Percentiles rank a stretch among this genome's conserved stretches.
Evolutionary conservation across 2,329 filamentous ascomycete genomes (phyloP).

Genomic region (Hypoxylon sp.): DNA sequence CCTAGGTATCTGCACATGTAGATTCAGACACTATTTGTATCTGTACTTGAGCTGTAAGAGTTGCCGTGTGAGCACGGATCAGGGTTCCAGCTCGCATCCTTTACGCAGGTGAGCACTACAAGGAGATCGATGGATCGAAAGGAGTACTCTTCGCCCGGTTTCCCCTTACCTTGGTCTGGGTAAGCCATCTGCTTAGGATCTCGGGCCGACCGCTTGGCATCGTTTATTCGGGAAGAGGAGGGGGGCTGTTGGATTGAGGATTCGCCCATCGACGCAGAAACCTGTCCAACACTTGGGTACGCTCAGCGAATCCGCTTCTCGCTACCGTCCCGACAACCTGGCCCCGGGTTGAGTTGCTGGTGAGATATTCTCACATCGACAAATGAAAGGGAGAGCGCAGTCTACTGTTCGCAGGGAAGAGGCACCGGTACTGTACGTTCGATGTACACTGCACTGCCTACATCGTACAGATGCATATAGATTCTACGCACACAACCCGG

Average conservation of each 20-base stretch:
- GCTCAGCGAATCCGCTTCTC: background rate
- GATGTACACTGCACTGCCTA: slow-evolving; percentile 1
- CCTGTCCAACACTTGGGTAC: too few relatives aligned
- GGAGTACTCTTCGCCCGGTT: slow-evolving; percentile 1
- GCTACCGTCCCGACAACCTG: slow-evolving; percentile 8
- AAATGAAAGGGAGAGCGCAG: slow-evolving; percentile 3
- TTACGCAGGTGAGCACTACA: background rate
- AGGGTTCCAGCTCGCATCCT: slow-evolving; percentile 6
- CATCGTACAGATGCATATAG: slow-evolving; percentile 10
- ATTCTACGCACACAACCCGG: too few relatives aligned
- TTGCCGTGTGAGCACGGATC: too few relatives aligned
- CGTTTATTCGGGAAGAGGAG: slow-evolving; percentile 8
- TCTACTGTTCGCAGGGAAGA: too few relatives aligned
- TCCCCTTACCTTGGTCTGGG: background rate
- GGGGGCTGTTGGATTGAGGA: background rate
- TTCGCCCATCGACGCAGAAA: background rate
- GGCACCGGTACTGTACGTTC: too few relatives aligned
- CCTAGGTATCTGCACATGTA: slow-evolving; percentile 7
- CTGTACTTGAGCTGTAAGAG: too few relatives aligned
- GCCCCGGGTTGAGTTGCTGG: slow-evolving; percentile 3
- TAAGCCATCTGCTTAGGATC: background rate
- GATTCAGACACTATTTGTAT: too few relatives aligned
- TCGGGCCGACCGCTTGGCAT: slow-evolving; percentile 26
- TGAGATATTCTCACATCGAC: slow-evolving; percentile 1
- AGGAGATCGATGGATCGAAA: slow-evolving; percentile 8